Conservation (phyloP, 441 rosid species). For the Gossypium davidsonii region DNA sequence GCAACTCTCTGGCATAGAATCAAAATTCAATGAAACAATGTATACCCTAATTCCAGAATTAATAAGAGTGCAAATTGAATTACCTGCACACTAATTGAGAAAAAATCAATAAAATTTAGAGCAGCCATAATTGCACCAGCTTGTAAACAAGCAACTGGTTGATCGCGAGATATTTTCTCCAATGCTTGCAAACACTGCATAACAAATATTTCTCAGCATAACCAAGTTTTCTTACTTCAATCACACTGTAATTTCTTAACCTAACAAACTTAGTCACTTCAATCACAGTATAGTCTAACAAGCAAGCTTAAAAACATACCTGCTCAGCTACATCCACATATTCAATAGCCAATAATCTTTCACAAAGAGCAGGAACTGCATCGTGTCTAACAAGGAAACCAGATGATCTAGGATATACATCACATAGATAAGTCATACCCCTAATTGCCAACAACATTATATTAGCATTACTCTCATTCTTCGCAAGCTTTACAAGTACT, state of each 20-base stretch:
- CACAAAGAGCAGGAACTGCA: slow-evolving; percentile 78
- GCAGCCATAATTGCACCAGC: slow-evolving; percentile 92
- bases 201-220: not conserved
- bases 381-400: slow-evolving; percentile 67
- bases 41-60: not conserved
- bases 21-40: not conserved
- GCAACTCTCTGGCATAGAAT: slow-evolving; percentile 65
- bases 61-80: slow-evolving; percentile 9
- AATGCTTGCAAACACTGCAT: slow-evolving; percentile 88
- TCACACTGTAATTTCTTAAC: not conserved
- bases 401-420: slow-evolving; percentile 85
- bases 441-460: slow-evolving; percentile 79
- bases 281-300: not conserved
- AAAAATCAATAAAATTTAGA: slow-evolving; percentile 74
- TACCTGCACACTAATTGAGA: slow-evolving; percentile 89
- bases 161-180: slow-evolving; percentile 89
- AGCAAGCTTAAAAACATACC: slow-evolving; percentile 32
- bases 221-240: not conserved
- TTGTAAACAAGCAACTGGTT: slow-evolving; percentile 81
- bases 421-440: slow-evolving; percentile 89
- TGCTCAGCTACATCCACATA: slow-evolving; percentile 97
- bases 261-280: not conserved
- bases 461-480: slow-evolving; percentile 55
- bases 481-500: slow-evolving; percentile 67
- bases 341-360: slow-evolving; percentile 67